A percentile compares a stretch with the other conserved stretches of the same genome.
These are phyloP conservation scores for Sugiyamaella grinbergsii DNA, from an alignment of 1,139 yeast species.

Conservation along the genomic window DNA sequence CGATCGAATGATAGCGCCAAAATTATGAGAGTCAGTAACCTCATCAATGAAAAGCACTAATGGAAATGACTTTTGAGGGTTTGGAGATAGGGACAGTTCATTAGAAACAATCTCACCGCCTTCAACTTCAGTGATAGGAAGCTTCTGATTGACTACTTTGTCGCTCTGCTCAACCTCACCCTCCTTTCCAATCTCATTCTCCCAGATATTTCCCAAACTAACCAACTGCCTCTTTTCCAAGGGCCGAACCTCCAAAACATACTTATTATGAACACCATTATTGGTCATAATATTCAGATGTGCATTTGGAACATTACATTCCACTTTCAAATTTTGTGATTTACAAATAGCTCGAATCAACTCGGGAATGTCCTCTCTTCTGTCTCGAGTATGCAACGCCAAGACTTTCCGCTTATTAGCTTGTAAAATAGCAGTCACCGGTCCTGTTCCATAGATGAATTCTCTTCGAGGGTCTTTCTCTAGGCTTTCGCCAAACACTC, in stretches of 20 bases:
- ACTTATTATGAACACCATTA: conserved; percentile 81
- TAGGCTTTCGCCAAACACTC: conserved; percentile 6
- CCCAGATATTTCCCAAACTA: conserved; percentile 38
- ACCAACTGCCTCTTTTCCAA: conserved; percentile 45
- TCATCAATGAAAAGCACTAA: conserved; percentile 79
- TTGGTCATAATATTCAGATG: conserved; percentile 62
- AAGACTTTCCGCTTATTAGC: conserved; percentile 57
- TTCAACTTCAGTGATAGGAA: conserved; percentile 41
- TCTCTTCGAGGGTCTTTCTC: conserved; percentile 55
- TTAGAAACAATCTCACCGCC: conserved; percentile 41
- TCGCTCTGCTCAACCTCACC: neutral
- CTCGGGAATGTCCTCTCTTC: conserved; percentile 34
- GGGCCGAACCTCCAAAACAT: conserved; percentile 69
- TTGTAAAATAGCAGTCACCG: conserved; percentile 69
- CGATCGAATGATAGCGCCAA: conserved; percentile 82
- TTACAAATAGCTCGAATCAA: conserved; percentile 53
- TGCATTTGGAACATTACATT: conserved; percentile 52
- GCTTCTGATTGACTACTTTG: neutral
- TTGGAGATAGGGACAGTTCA: conserved; percentile 23
- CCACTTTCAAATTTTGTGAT: conserved; percentile 49
- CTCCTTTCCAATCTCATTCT: neutral
- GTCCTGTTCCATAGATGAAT: conserved; percentile 72
- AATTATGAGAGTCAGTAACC: conserved; percentile 85
- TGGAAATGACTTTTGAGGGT: conserved; percentile 45
- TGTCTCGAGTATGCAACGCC: conserved; percentile 50